phyloP scores from a whole-genome alignment of 1,139 yeast species.

The Pichia cactophila region DNA sequence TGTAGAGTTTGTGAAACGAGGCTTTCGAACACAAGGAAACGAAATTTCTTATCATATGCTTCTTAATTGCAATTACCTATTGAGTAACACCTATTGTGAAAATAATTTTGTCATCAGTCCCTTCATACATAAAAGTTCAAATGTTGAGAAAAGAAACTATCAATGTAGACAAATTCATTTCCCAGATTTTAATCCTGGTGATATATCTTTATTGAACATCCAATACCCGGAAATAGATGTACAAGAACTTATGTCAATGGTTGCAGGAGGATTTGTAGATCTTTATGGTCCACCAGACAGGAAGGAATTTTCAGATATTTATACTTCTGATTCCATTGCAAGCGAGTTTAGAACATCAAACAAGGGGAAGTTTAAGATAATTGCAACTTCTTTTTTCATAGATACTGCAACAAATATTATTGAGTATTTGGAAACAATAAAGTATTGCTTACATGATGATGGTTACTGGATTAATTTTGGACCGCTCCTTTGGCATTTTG shows the following conservation, averaged over 20 bases:
- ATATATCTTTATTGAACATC: slow-evolving; percentile 27
- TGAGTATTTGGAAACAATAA: slow-evolving; percentile 56
- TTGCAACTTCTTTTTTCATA: slow-evolving; percentile 68
- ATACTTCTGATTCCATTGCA: slow-evolving; percentile 34
- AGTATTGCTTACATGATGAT: slow-evolving; percentile 41
- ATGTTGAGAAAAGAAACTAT: slow-evolving; percentile 36
- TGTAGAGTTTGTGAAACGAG: slow-evolving; percentile 58
- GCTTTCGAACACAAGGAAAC: slow-evolving; percentile 77
- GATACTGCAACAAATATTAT: slow-evolving; percentile 74
- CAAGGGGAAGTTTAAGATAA: slow-evolving; percentile 39
- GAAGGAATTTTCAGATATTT: slow-evolving; percentile 31
- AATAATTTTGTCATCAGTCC: slow-evolving; percentile 44
- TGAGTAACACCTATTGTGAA: slow-evolving; percentile 44
- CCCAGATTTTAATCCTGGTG: slow-evolving; percentile 45
- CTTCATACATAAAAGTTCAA: slow-evolving; percentile 45
- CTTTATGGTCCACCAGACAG: slow-evolving; percentile 52
- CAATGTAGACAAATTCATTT: slow-evolving; percentile 45
- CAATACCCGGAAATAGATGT: slow-evolving; percentile 37
- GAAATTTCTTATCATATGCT: slow-evolving; percentile 82
- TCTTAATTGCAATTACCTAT: slow-evolving; percentile 53
- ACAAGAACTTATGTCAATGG: slow-evolving; percentile 60
- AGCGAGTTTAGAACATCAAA: slow-evolving; percentile 37
- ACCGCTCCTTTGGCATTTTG: slow-evolving; percentile 82
- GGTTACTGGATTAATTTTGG: slow-evolving; percentile 84
- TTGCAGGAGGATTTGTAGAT: slow-evolving; percentile 75